A percentile compares a stretch with the other conserved stretches of the same genome.
phyloP scores from a whole-genome alignment of 352 stramenopile genomes.

The Achlya hypogyna region DNA sequence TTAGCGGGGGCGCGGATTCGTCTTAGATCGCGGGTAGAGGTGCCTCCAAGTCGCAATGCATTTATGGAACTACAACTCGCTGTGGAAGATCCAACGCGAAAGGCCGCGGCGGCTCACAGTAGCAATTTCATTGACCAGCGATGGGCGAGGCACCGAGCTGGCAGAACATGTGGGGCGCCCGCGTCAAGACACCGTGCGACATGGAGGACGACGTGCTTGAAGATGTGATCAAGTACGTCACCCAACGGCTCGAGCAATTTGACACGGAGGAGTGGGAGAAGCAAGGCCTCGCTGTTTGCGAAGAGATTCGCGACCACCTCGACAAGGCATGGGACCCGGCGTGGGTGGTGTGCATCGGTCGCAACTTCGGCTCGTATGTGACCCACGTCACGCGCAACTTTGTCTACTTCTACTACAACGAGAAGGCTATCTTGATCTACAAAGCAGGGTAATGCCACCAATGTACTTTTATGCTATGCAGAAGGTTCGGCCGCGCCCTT shows the following conservation, averaged over 20 bases:
- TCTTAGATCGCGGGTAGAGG: too few relatives aligned
- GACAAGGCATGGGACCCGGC: conserved; percentile 69
- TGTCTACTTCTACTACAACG: conserved; percentile 88
- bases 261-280: conserved; percentile 84
- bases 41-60: too few relatives aligned
- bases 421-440: conserved; percentile 81
- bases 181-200: conserved; percentile 82
- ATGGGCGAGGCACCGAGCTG: conserved; percentile 74
- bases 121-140: neutral
- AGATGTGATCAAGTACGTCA: conserved; percentile 73
- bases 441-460: conserved; percentile 49
- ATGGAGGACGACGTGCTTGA: conserved; percentile 86
- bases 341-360: conserved; percentile 83
- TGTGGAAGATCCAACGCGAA: too few relatives aligned
- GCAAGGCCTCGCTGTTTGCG: conserved; percentile 56
- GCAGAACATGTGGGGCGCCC: conserved; percentile 83
- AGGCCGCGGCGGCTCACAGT: too few relatives aligned
- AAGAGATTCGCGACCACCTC: conserved; percentile 72
- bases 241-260: conserved; percentile 41
- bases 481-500: neutral
- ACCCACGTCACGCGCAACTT: conserved; percentile 90
- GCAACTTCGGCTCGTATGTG: conserved; percentile 90
- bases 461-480: neutral
- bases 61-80: too few relatives aligned
- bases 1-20: too few relatives aligned